Base-by-base conservation (phyloP, 2,329 filamentous ascomycete genomes). In the Neofusicoccum laricinum region DNA sequence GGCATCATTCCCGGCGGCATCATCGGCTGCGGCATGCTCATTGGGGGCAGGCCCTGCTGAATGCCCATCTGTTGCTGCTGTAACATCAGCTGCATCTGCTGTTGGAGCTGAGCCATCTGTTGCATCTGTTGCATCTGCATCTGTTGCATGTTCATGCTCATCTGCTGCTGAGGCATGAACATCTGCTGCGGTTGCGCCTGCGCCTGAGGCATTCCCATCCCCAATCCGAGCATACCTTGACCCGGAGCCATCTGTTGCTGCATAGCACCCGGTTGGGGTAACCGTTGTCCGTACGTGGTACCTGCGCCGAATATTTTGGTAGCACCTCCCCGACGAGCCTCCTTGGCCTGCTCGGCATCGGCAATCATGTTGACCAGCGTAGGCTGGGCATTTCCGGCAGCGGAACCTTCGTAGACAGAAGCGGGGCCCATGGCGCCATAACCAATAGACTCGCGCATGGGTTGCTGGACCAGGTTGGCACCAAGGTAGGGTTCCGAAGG, bases 41-140 rank as follows among this genome's bases (percentile, higher is more conserved):
- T 69, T 70, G 30, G 55, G 14, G 38, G 64, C 45, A 55, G 74
- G 10, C 41, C 41, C 10, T 30, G 72, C 64, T 75, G 73, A 69
- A 73, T 73, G 45, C 75, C 71, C 64, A 73, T 90, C 90, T 92
- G 89, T 6, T 86, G 89, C 84, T 95, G 90, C 69, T 93, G 88
- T 46, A 93, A 84, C 70, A 94, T 90, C 53, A 70, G 74, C 25
- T 69, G 71, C 55, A 65, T 57, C 34, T 65, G 55, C 38, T 57
- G 59, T 32, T 68, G 67, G 66, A 70, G 70, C 8, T 48, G 32
- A 21, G 53, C 61, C 61, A 61, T 61, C 7, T 53, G 45, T 38
- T 62, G 46, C 68, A 70, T 71, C 25, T 59, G 63, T 45, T 64
- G 63, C 63, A 51, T 50, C 53, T 64, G 53, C 63, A 64, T 61